Conservation (phyloP, 164 flowering plant genomes). For the Stephania yunnanensis region DNA sequence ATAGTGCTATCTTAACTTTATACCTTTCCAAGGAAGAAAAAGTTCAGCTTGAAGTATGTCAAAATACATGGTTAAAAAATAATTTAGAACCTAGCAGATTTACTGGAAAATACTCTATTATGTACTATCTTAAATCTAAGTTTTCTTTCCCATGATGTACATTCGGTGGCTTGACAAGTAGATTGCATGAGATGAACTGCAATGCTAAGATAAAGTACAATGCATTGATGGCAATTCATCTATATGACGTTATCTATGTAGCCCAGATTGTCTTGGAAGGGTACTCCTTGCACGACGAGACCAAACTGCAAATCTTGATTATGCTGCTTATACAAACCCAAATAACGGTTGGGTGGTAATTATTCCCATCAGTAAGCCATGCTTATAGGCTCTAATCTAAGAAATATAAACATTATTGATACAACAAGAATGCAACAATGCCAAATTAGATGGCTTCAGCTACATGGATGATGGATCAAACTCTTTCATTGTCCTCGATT, state of each 20-base stretch:
- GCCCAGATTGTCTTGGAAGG: neutral
- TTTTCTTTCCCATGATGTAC: neutral
- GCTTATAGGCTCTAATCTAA: too few species aligned
- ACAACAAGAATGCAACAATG: too few species aligned
- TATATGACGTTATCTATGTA: too few species aligned
- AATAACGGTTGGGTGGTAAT: neutral
- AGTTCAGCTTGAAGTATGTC: neutral
- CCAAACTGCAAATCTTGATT: neutral
- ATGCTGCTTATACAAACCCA: neutral
- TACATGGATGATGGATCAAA: too few species aligned
- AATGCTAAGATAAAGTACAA: neutral
- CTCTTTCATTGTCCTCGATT: too few species aligned
- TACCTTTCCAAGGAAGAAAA: neutral
- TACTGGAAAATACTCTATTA: neutral
- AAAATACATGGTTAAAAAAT: neutral
- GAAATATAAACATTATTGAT: too few species aligned
- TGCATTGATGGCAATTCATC: too few species aligned
- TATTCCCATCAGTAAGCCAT: neutral
- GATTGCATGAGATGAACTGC: neutral
- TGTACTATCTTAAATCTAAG: neutral
- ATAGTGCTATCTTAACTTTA: neutral
- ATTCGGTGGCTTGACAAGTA: neutral
- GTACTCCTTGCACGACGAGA: neutral
- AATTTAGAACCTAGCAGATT: neutral
- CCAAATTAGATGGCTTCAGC: too few species aligned